These are phyloP conservation scores for Malania oleifera DNA, from an alignment of 164 flowering plant genomes.

Conservation along the genomic window DNA sequence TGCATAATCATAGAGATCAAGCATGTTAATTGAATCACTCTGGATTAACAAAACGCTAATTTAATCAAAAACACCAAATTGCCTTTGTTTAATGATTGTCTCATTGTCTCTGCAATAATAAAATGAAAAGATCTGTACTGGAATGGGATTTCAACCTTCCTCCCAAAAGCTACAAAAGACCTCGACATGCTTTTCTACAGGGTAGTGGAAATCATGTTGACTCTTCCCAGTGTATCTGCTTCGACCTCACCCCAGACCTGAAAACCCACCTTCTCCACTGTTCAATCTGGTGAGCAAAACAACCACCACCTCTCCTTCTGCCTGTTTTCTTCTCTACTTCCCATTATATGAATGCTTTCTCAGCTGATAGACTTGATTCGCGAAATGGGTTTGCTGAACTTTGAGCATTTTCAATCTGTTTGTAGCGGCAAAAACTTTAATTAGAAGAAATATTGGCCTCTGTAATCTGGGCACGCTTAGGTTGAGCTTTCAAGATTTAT, in stretches of 20 bases:
- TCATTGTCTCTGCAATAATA: no score
- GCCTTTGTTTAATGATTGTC: no score
- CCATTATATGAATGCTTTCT: background rate
- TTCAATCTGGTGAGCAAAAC: background rate
- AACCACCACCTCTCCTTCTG: background rate
- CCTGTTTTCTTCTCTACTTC: background rate
- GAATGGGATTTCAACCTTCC: constrained; percentile 8
- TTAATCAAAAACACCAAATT: no score
- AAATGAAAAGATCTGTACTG: constrained; percentile 1
- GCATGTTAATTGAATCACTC: no score
- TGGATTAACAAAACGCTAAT: no score
- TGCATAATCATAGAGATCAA: no score
- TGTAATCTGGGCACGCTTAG: background rate
- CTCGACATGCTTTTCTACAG: constrained; percentile 22
- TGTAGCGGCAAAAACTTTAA: background rate
- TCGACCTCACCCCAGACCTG: constrained; percentile 13
- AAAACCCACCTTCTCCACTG: background rate
- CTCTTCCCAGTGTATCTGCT: constrained; percentile 18
- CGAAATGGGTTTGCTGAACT: constrained; percentile 8
- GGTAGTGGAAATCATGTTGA: constrained; percentile 26
- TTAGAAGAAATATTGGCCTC: no score
- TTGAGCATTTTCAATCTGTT: constrained; percentile 3
- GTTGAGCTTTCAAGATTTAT: background rate
- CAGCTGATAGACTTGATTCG: background rate
- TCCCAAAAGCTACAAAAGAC: constrained; percentile 24